Percentiles rank a stretch among this genome's conserved stretches.
phyloP scores from a whole-genome alignment of 2,329 filamentous ascomycete genomes.

The Daldinia sp. region DNA sequence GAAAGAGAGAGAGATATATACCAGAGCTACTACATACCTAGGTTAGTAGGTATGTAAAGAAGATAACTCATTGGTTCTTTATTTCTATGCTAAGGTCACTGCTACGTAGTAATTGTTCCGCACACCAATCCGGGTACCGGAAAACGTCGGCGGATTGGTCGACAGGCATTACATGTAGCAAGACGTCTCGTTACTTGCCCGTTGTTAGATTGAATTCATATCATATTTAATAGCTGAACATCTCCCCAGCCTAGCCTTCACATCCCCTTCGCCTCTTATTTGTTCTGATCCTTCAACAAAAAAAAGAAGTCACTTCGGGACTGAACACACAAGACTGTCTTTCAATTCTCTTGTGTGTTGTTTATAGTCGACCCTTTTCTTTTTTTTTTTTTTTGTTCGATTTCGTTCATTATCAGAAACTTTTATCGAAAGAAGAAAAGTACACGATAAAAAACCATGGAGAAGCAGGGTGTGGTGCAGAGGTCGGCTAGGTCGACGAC shows the following conservation, averaged over 20 bases:
- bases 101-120: conserved; percentile 33
- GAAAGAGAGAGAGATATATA: background rate
- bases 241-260: conserved; percentile 25
- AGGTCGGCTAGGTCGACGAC: conserved; percentile 51
- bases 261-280: conserved; percentile 17
- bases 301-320: conserved; percentile 7
- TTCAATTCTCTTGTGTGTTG: conserved; percentile 21
- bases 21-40: background rate
- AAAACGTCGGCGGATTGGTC: conserved; percentile 19
- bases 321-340: conserved; percentile 23
- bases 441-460: conserved; percentile 38
- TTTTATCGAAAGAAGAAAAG: background rate
- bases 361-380: conserved; percentile 5
- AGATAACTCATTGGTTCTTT: conserved; percentile 5
- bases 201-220: conserved; percentile 4
- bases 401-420: conserved; percentile 6
- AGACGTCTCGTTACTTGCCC: conserved; percentile 37
- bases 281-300: conserved; percentile 33
- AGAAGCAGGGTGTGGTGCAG: conserved; percentile 46
- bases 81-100: conserved; percentile 15
- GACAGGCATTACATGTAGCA: conserved; percentile 18
- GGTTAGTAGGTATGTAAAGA: conserved; percentile 6
- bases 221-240: conserved; percentile 35
- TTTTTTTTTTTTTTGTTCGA: conserved; percentile 16
- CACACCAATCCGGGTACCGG: conserved; percentile 7